Evolutionary conservation across 495 filamentous ascomycete species (phyloP).

Genomic region (Daldinia loculata): DNA sequence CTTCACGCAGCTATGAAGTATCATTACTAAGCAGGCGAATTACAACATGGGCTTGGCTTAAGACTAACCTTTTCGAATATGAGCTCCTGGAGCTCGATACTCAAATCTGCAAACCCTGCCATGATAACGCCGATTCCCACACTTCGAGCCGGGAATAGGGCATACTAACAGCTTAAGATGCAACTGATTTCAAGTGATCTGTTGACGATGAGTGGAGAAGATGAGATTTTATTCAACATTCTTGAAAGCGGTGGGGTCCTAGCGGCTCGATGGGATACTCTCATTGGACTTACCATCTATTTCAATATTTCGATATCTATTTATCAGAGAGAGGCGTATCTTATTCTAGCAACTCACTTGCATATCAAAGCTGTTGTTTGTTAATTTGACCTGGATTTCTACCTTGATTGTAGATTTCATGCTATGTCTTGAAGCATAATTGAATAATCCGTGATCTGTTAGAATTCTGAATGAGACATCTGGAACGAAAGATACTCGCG

Average conservation of each 20-base stretch:
- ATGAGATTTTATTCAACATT: neutral
- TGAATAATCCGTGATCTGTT: too few relatives aligned
- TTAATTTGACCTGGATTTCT: neutral
- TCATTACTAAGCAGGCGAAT: neutral
- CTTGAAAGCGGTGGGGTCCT: neutral
- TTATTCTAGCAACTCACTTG: neutral
- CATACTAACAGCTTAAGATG: neutral
- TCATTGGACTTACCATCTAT: neutral
- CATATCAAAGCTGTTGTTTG: neutral
- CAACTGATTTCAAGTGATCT: neutral
- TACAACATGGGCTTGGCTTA: too few relatives aligned
- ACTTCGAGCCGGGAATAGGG: neutral
- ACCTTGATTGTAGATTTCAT: neutral
- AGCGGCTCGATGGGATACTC: neutral
- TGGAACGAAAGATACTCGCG: too few relatives aligned
- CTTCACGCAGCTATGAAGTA: neutral
- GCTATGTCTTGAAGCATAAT: neutral
- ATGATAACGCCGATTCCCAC: neutral
- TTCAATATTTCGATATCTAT: neutral
- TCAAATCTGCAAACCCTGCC: neutral
- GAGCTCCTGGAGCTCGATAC: neutral
- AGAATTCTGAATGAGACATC: too few relatives aligned
- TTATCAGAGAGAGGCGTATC: neutral
- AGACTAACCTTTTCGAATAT: neutral
- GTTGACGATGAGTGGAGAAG: neutral